Percentiles rank a stretch among this genome's conserved stretches.
phyloP scores from a whole-genome alignment of 2,329 filamentous ascomycete species.

The Fusarium piperis region DNA sequence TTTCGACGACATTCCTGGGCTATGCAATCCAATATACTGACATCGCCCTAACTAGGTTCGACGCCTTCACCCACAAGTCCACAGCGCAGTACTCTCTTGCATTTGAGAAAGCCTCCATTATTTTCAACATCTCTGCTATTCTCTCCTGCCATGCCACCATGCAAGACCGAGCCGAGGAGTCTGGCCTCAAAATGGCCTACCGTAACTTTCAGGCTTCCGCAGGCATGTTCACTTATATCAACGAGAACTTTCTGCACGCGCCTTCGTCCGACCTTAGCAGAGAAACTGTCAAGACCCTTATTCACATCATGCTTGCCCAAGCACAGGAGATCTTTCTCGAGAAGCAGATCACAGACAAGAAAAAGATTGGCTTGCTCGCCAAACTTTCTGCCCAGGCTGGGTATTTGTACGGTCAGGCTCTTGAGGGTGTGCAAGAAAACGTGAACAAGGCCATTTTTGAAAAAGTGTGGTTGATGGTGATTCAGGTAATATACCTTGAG shows the following conservation, averaged over 20 bases:
- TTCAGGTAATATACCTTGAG: constrained; percentile 67
- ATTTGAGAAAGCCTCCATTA: constrained; percentile 98
- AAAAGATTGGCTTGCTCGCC: constrained; percentile 90
- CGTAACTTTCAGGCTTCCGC: constrained; percentile 98
- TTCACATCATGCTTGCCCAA: constrained; percentile 92
- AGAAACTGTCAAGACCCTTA: constrained; percentile 94
- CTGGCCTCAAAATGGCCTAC: constrained; percentile 94
- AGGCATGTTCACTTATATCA: constrained; percentile 99
- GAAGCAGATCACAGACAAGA: constrained; percentile 91
- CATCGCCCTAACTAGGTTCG: constrained; percentile 73
- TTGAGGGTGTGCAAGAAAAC: constrained; percentile 92
- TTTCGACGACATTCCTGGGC: neutral
- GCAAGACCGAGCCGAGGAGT: constrained; percentile 91
- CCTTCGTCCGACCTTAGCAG: constrained; percentile 95
- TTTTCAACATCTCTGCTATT: constrained; percentile 98
- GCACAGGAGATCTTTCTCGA: constrained; percentile 98
- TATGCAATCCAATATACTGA: constrained; percentile 4
- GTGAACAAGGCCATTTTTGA: constrained; percentile 92
- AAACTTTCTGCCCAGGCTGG: constrained; percentile 93
- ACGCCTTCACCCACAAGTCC: constrained; percentile 99
- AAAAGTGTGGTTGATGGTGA: constrained; percentile 88
- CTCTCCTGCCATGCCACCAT: constrained; percentile 94
- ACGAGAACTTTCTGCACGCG: constrained; percentile 98
- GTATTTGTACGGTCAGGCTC: constrained; percentile 86
- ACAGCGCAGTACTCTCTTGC: constrained; percentile 96